phyloP scores from a whole-genome alignment of 768 basidiomycete species.

The Suillus plorans region DNA sequence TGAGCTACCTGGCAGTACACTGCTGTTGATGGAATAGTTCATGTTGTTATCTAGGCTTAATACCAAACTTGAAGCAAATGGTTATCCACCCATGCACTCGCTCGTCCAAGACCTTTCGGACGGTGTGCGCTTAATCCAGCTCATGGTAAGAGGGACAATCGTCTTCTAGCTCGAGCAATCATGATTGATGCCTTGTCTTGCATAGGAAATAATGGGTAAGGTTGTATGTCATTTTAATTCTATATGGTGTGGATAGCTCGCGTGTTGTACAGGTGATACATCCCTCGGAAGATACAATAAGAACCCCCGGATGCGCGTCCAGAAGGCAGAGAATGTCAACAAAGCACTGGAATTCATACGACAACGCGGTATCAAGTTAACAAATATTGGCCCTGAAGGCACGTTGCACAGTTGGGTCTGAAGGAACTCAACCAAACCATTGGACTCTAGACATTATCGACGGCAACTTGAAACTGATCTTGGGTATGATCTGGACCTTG shows the following conservation, averaged over 20 bases:
- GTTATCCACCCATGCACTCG: constrained; percentile 85
- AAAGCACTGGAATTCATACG: constrained; percentile 96
- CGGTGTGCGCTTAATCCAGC: constrained; percentile 92
- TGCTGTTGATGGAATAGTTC: constrained; percentile 5
- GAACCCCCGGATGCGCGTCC: constrained; percentile 86
- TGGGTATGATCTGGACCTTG: constrained; percentile 99
- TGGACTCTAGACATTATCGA: constrained; percentile 86
- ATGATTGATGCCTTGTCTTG: constrained; percentile 7
- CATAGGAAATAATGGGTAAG: constrained; percentile 94
- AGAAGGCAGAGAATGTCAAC: constrained; percentile 98
- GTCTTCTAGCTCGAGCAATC: constrained; percentile 5
- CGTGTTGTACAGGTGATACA: constrained; percentile 59
- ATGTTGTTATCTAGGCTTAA: constrained; percentile 71
- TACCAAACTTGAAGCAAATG: constrained; percentile 85
- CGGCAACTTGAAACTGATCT: constrained; percentile 95
- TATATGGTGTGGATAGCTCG: neutral
- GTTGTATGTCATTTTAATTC: constrained; percentile 5
- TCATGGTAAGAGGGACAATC: constrained; percentile 61
- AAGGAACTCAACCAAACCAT: constrained; percentile 8
- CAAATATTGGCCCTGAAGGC: constrained; percentile 98
- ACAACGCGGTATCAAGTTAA: constrained; percentile 90
- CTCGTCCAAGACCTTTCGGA: constrained; percentile 90
- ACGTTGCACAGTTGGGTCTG: constrained; percentile 8
- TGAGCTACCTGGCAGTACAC: constrained; percentile 27
- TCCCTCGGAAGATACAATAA: constrained; percentile 96